phyloP scores from a whole-genome alignment of 495 filamentous ascomycete species.

The Podospora pseudoanserina region DNA sequence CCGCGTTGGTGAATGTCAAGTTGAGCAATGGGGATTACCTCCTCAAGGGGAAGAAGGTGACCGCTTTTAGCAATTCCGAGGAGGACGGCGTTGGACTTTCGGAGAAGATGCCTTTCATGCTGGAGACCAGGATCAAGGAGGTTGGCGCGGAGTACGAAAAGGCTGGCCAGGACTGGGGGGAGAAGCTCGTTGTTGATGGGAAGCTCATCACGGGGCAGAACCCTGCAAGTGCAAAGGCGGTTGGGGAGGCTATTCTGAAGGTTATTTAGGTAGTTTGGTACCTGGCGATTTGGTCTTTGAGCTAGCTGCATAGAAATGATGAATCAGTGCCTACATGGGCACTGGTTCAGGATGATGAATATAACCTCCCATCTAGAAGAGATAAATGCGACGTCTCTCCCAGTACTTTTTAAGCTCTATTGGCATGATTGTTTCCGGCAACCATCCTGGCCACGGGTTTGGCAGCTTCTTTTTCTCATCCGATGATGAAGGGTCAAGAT shows the following conservation, averaged over 20 bases:
- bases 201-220: slow-evolving; percentile 74
- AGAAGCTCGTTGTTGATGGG: slow-evolving; percentile 59
- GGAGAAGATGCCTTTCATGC: slow-evolving; percentile 57
- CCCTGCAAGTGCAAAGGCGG: slow-evolving; percentile 57
- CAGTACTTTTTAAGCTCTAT: not conserved
- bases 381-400: not conserved
- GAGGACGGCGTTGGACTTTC: slow-evolving; percentile 53
- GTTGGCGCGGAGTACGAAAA: slow-evolving; percentile 56
- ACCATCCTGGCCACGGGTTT: not conserved
- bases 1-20: slow-evolving; percentile 57
- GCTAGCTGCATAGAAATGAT: too few relatives aligned
- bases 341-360: too few relatives aligned
- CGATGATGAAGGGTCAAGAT: not conserved
- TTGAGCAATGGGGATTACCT: slow-evolving; percentile 48
- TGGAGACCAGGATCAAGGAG: slow-evolving; percentile 57
- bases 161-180: slow-evolving; percentile 53
- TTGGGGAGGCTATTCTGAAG: slow-evolving; percentile 53
- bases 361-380: not conserved
- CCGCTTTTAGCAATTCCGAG: slow-evolving; percentile 66
- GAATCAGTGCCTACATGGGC: too few relatives aligned
- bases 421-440: not conserved
- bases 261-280: slow-evolving; percentile 7
- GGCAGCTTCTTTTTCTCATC: not conserved
- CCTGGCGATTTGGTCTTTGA: too few relatives aligned
- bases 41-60: slow-evolving; percentile 55